These are phyloP conservation scores for Candida tammaniensis DNA, from an alignment of 805 yeast genomes.

Conservation along the genomic window DNA sequence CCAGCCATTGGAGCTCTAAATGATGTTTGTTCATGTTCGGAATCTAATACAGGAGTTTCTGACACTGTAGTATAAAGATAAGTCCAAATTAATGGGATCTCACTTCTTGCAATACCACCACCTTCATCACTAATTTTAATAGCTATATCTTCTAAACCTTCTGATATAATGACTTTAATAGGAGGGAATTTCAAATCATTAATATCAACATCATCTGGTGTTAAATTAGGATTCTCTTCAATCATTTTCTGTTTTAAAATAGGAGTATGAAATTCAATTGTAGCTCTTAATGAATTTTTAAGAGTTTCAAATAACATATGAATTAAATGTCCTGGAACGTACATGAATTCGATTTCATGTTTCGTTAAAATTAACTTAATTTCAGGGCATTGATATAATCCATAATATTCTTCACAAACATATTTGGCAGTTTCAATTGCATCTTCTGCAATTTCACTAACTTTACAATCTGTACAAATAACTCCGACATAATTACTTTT, in stretches of 20 bases:
- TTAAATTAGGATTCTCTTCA: conserved; percentile 40
- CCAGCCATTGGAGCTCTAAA: conserved; percentile 94
- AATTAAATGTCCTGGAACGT: conserved; percentile 88
- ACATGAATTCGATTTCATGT: conserved; percentile 74
- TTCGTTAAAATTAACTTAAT: conserved; percentile 75
- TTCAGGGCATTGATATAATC: conserved; percentile 80
- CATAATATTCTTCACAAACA: conserved; percentile 89
- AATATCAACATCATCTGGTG: conserved; percentile 38
- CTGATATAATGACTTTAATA: conserved; percentile 80
- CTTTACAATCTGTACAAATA: conserved; percentile 80
- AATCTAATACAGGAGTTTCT: conserved; percentile 62
- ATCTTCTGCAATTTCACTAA: conserved; percentile 77
- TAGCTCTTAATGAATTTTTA: conserved; percentile 84
- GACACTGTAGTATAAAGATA: conserved; percentile 87
- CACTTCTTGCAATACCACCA: conserved; percentile 86
- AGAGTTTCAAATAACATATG: conserved; percentile 89
- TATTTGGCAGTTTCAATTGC: conserved; percentile 89
- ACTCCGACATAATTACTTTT: conserved; percentile 78
- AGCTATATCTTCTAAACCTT: conserved; percentile 88
- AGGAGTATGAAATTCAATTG: conserved; percentile 74
- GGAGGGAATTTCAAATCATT: conserved; percentile 77
- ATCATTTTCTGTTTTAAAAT: conserved; percentile 37
- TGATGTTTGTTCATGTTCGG: conserved; percentile 55
- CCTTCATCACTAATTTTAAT: conserved; percentile 91
- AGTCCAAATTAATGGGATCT: conserved; percentile 85